phyloP scores from a whole-genome alignment of 768 basidiomycete genomes.

The Termitomyces titanicus region DNA sequence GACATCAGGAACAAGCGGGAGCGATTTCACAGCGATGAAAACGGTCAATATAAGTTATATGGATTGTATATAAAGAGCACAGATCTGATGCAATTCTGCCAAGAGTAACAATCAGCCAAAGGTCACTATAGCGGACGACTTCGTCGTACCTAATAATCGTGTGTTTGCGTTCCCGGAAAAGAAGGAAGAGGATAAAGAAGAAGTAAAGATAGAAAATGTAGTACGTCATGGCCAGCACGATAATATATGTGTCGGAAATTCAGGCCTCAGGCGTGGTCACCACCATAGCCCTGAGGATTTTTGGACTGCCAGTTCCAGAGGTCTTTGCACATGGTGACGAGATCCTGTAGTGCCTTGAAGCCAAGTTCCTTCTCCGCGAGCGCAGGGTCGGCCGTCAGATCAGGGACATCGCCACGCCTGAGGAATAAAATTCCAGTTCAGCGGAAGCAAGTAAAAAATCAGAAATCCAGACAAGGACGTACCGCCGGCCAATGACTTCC shows the following conservation, averaged over 20 bases:
- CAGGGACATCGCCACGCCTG: constrained; percentile 93
- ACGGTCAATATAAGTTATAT: not conserved
- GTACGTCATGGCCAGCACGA: not conserved
- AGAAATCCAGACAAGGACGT: constrained; percentile 24
- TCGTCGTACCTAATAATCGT: not conserved
- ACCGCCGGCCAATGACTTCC: constrained; percentile 90
- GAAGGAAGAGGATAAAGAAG: not conserved
- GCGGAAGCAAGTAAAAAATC: too few species aligned
- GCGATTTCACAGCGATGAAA: not conserved
- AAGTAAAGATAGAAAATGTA: not conserved
- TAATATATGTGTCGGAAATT: not conserved
- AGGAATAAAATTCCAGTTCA: constrained; percentile 5
- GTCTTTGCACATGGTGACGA: constrained; percentile 94
- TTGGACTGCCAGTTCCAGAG: constrained; percentile 99
- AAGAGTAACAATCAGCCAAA: not conserved
- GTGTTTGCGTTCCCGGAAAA: not conserved
- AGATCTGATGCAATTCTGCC: not conserved
- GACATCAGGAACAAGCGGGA: not conserved
- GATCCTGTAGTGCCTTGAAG: constrained; percentile 75
- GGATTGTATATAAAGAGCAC: not conserved
- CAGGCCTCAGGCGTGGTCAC: not conserved
- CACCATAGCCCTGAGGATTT: constrained; percentile 73
- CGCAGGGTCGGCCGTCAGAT: constrained; percentile 89
- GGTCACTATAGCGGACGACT: not conserved
- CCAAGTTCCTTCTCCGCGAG: constrained; percentile 92